These are phyloP conservation scores for Laburnicola sp. DNA, from an alignment of 2,329 filamentous ascomycete species.

Conservation along the genomic window DNA sequence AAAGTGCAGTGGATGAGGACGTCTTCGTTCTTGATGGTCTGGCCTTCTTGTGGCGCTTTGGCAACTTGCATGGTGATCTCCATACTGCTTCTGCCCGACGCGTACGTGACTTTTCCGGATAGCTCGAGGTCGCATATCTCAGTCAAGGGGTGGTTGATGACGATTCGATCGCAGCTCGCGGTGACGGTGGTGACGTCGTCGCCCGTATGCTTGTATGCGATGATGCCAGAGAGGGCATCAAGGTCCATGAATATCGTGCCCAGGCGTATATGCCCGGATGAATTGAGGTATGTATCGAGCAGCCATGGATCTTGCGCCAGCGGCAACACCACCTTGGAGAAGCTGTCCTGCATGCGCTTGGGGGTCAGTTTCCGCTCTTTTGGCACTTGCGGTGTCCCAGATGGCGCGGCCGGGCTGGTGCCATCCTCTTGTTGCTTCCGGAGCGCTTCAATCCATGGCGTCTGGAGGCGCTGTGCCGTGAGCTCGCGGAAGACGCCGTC, in stretches of 20 bases:
- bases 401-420: slow-evolving; percentile 33
- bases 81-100: slow-evolving; percentile 71
- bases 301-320: slow-evolving; percentile 75
- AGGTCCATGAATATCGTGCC: slow-evolving; percentile 79
- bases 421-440: slow-evolving; percentile 53
- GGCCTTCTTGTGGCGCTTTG: slow-evolving; percentile 64
- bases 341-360: slow-evolving; percentile 72
- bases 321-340: slow-evolving; percentile 69
- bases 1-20: slow-evolving; percentile 72
- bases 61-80: slow-evolving; percentile 75
- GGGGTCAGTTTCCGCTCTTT: slow-evolving; percentile 62
- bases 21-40: slow-evolving; percentile 61
- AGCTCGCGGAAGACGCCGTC: slow-evolving; percentile 65
- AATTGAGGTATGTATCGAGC: slow-evolving; percentile 76
- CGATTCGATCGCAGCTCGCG: slow-evolving; percentile 65
- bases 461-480: slow-evolving; percentile 53
- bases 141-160: slow-evolving; percentile 70
- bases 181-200: slow-evolving; percentile 66
- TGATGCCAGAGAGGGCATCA: slow-evolving; percentile 74
- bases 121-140: slow-evolving; percentile 80
- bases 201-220: slow-evolving; percentile 72
- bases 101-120: slow-evolving; percentile 69
- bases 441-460: slow-evolving; percentile 70
- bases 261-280: slow-evolving; percentile 71
- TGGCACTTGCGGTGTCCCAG: slow-evolving; percentile 41